Base-by-base conservation (phyloP, 306 rosid species). In the Potentilla sterilis region DNA sequence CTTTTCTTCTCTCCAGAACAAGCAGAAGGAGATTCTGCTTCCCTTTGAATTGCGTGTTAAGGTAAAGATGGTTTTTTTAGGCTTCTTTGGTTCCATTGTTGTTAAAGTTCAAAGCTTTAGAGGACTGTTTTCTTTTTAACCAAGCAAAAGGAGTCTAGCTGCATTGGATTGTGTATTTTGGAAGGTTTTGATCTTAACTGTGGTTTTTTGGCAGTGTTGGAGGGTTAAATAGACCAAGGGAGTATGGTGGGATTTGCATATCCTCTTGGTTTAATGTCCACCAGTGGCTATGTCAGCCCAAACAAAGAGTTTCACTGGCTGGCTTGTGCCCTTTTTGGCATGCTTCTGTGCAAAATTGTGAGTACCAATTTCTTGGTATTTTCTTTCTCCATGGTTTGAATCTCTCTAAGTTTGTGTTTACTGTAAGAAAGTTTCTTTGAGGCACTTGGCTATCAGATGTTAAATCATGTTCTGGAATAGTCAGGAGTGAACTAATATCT, bases 291-390 rank as follows among this genome's bases (percentile, higher is more conserved):
- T 75, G 87, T 62, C 70, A 54, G 47, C 82, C 81, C 85, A 44
- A 82, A 75, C 75, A 85, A 85, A 77, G 90, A 84, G 82, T 54
- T 85, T 74, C 96, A 85, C 67, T 88, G 88, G 93, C 76, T 88
- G 83, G 88, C 73, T 3, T 86, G 89, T 61, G 82, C 85, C 32
- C 59, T 87, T 42, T 34, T 88, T 21, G 98, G 98, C 77, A 81
- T 91, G 76, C 7, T 89, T 79, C 78, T 83, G 81, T 86, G 96
- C 87, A 73, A 71, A 72, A 63, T 89, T 86, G 98, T 93, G 79
- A 93, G 98, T 86, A 21, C 59, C 41, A 58, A 42, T 73, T 62
- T 70, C n/a, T 37, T 0, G 24, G 7, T 41, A n/a, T n/a, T n/a
- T 12, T 64, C 41, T 57, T 24, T 10, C 11, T 14, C 5, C 67